Percentiles rank a stretch among this genome's conserved stretches.
phyloP scores from a whole-genome alignment of 2,329 filamentous ascomycete species.

The Fusarium annulatum region DNA sequence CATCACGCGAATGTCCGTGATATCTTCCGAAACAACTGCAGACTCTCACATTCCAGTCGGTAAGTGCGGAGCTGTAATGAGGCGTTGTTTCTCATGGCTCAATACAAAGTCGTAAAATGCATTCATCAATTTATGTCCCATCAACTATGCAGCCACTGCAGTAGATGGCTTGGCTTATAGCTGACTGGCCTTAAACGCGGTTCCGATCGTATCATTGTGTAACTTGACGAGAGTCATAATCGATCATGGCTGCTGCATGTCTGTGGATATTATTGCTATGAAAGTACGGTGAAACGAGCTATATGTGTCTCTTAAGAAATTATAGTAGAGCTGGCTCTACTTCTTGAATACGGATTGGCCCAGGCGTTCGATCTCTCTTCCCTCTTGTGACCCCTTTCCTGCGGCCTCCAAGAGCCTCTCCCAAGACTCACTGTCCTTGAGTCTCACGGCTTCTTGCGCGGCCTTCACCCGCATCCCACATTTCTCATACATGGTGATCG shows the following conservation, averaged over 20 bases:
- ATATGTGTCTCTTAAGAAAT: slow-evolving; percentile 21
- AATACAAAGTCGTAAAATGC: not conserved
- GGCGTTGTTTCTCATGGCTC: slow-evolving; percentile 7
- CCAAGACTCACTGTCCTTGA: slow-evolving; percentile 81
- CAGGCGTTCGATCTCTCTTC: slow-evolving; percentile 84
- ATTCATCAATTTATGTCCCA: not conserved
- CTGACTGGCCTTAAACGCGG: slow-evolving; percentile 12
- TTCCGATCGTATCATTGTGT: not conserved
- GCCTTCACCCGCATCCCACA: slow-evolving; percentile 91
- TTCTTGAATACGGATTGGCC: slow-evolving; percentile 68
- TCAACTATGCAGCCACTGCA: slow-evolving; percentile 16
- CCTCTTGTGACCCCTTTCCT: slow-evolving; percentile 72
- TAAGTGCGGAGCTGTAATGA: not conserved
- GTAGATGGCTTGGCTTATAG: not conserved
- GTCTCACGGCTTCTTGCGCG: slow-evolving; percentile 88
- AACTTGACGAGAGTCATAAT: not conserved
- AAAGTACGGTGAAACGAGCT: slow-evolving; percentile 10
- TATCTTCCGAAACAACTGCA: slow-evolving; percentile 20
- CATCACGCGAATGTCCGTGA: slow-evolving; percentile 21
- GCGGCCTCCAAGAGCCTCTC: slow-evolving; percentile 79
- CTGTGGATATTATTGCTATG: not conserved
- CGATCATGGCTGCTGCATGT: not conserved
- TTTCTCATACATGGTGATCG: slow-evolving; percentile 94
- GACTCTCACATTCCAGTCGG: slow-evolving; percentile 12
- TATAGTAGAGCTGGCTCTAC: slow-evolving; percentile 25